Conservation (phyloP, 805 yeast species). For the Wickerhamia fluorescens region DNA sequence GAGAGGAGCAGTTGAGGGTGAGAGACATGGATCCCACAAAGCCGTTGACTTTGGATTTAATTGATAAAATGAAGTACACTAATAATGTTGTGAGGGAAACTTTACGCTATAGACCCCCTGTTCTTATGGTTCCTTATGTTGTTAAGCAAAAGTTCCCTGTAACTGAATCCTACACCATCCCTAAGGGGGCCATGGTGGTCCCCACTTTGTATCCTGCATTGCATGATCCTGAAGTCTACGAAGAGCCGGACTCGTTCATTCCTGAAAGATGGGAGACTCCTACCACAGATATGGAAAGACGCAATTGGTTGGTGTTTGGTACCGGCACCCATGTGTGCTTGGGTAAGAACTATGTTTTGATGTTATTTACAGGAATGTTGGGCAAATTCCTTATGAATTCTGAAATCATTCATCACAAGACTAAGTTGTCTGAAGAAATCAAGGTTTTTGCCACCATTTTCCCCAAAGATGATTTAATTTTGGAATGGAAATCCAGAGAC, state of each 20-base stretch:
- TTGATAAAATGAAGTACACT: slow-evolving; percentile 84
- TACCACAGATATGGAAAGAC: slow-evolving; percentile 64
- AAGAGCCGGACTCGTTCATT: slow-evolving; percentile 85
- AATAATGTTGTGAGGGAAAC: slow-evolving; percentile 87
- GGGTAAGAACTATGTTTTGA: slow-evolving; percentile 90
- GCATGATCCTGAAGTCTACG: slow-evolving; percentile 96
- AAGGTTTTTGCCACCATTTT: slow-evolving; percentile 97
- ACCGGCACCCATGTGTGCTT: slow-evolving; percentile 95
- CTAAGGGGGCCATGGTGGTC: slow-evolving; percentile 95
- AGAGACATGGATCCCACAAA: slow-evolving; percentile 68
- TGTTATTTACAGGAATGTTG: slow-evolving; percentile 80
- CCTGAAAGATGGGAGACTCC: slow-evolving; percentile 97
- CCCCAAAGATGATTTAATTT: slow-evolving; percentile 90
- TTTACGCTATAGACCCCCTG: slow-evolving; percentile 95
- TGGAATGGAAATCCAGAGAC: slow-evolving; percentile 67
- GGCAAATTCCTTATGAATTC: slow-evolving; percentile 84
- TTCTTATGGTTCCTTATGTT: slow-evolving; percentile 94
- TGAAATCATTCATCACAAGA: slow-evolving; percentile 76
- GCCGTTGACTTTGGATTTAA: slow-evolving; percentile 61
- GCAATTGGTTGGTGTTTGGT: slow-evolving; percentile 96
- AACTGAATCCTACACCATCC: slow-evolving; percentile 77
- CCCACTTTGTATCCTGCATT: slow-evolving; percentile 94
- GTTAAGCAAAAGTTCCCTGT: slow-evolving; percentile 84
- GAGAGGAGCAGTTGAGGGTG: slow-evolving; percentile 85
- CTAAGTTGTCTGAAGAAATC: slow-evolving; percentile 82